Percentiles rank a stretch among this genome's conserved stretches.
Evolutionary conservation across 352 stramenopile species (phyloP).

Genomic region (Bremia lactucae): DNA sequence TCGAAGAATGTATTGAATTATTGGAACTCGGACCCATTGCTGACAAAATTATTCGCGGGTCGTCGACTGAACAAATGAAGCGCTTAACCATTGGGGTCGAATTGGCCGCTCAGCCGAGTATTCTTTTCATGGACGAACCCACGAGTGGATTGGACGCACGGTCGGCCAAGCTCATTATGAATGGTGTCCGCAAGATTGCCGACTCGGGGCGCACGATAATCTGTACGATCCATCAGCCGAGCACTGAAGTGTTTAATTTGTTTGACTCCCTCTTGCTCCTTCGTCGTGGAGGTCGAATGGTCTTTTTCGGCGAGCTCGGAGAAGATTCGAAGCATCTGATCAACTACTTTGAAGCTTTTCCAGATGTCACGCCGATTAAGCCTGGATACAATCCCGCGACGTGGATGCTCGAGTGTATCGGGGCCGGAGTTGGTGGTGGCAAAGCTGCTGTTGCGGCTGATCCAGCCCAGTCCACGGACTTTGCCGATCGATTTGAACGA

Average conservation of each 20-base stretch:
- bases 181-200: conserved; percentile 16
- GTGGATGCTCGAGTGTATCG: conserved; percentile 22
- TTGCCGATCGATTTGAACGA: conserved; percentile 14
- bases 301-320: conserved; percentile 27
- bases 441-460: conserved; percentile 17
- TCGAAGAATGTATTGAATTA: conserved; percentile 24
- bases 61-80: conserved; percentile 36
- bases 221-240: conserved; percentile 15
- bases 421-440: conserved; percentile 12
- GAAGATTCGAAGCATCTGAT: conserved; percentile 38
- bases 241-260: conserved; percentile 19
- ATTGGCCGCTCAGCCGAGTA: conserved; percentile 60
- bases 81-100: conserved; percentile 37
- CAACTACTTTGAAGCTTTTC: conserved; percentile 50
- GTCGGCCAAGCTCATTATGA: conserved; percentile 18
- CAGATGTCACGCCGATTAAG: conserved; percentile 36
- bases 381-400: conserved; percentile 41
- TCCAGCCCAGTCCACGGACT: conserved; percentile 2
- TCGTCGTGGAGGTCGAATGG: conserved; percentile 20
- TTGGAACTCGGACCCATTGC: conserved; percentile 17
- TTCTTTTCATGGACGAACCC: conserved; percentile 34
- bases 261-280: conserved; percentile 18
- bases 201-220: conserved; percentile 10
- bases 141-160: conserved; percentile 15
- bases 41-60: conserved; percentile 28